Evolutionary conservation across 2,329 filamentous ascomycete species (phyloP), one percentile per base, ranked within the genome.

Genomic region (Tolypocladium pustulatum): DNA sequence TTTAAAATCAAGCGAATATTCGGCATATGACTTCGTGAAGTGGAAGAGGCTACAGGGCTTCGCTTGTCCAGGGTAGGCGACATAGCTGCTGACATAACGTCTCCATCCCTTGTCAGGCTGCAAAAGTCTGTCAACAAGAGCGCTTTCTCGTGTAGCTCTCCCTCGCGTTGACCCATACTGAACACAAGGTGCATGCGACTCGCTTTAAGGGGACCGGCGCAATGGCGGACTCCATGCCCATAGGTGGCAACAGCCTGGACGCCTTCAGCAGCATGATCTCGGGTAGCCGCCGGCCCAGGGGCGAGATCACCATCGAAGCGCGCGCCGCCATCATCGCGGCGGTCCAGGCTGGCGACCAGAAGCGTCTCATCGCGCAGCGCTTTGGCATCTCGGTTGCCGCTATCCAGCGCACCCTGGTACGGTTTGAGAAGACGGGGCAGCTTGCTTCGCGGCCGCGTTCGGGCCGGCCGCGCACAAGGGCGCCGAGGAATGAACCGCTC

Each of bases 221-320:
- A 34, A 52, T 32, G 49, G 20, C 49, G 27, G 20, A 13, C 78
- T 4, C 76, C 75, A 41, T 87, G 81, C 7, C 27, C 38, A 51
- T 51, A 41, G 54, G 13, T 17, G 22, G 22, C 38, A 43, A 15
- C 25, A 38, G 34, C 49, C 37, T 54, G 4, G 51, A 54, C n/a
- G 20, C 40, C 40, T 51, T 46, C n/a, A n/a, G 52, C 52, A 30
- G 30, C 57, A 51, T 58, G 40, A 46, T 56, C 54, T 43, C 54
- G 17, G 30, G 27, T 53, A 54, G 55, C 25, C 53, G 52, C 52
- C 37, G 20, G 30, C 52, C 52, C 27, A 51, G 30, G 27, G 53
- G 53, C 22, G 57, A 55, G 43, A 58, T 55, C 41, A 58, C 40
- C 13, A 10, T 43, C 32, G 57, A 58, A 34, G 51, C 41, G 17